Base-by-base conservation (phyloP, 306 rosid genomes). In the Ormosia semicastrata region DNA sequence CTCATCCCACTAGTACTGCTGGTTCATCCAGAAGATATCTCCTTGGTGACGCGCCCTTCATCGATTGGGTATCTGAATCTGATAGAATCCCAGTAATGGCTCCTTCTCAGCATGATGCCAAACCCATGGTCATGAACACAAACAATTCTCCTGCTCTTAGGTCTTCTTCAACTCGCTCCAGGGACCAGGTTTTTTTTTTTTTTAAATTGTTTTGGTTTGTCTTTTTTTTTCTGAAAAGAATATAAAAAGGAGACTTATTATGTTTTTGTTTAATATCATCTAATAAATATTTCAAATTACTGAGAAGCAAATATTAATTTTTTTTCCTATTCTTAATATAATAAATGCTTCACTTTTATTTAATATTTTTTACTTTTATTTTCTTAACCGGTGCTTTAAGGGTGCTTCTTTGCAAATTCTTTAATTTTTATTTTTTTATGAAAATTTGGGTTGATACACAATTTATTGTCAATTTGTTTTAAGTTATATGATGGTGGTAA, bases 1-100 rank as follows among this genome's bases (percentile, higher is more conserved):
- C 40, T 68, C 66, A 46, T 62, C 18, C 39, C 52, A 24, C 84
- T 8, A 24, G 1, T 52, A 8, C 41, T 18, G 71, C 73, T 41
- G 82, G 81, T 74, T 83, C 90, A 37, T 85, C 93, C 3, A 70
- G 72, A 65, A 84, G 92, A 75, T 79, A 76, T 80, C 90, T 88
- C 4, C 88, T 88, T 8, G 60, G 82, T 57, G 92, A 89, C 8
- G 41, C 79, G 0, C 89, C 91, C 2, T 79, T 89, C 62, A 44
- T 89, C 24, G 92, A 90, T 60, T 85, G 91, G 93, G 74, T 88
- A 2, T 84, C 93, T 6, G 83, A 88, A 32, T 69, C 88, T 33
- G 85, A 68, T 4, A 82, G 59, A 65, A 59, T 65, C 33, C 11
- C 88, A 18, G 29, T 71, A 47, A 29, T 85, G 59, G 68, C 13